Percentiles rank a stretch among this genome's conserved stretches.
These are phyloP conservation scores for Phytophthora foliorum DNA, from an alignment of 352 stramenopile genomes.

Conservation along the genomic window DNA sequence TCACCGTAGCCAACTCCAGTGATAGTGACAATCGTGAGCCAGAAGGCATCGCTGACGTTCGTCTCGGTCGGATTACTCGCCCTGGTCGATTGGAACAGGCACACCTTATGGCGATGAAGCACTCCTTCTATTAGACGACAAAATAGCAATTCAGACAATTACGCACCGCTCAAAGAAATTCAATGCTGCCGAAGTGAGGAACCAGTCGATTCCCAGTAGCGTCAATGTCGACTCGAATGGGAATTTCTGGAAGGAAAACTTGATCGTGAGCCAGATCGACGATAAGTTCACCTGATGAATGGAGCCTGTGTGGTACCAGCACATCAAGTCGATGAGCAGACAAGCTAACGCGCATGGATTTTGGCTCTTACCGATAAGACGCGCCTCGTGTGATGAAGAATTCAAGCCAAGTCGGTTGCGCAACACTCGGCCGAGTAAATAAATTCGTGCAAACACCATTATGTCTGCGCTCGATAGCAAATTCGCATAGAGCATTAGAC, in stretches of 20 bases:
- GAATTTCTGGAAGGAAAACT: slow-evolving; percentile 65
- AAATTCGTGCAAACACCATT: slow-evolving; percentile 60
- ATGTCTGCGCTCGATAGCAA: slow-evolving; percentile 37
- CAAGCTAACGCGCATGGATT: background rate
- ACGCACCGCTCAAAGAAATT: slow-evolving; percentile 69
- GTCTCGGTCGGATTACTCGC: slow-evolving; percentile 54
- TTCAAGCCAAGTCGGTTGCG: slow-evolving; percentile 60
- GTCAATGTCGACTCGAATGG: slow-evolving; percentile 50
- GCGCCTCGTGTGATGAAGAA: slow-evolving; percentile 44
- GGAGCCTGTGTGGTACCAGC: slow-evolving; percentile 28
- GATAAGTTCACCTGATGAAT: slow-evolving; percentile 69
- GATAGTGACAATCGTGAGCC: slow-evolving; percentile 78
- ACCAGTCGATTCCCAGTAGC: slow-evolving; percentile 59
- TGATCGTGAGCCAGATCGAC: slow-evolving; percentile 69
- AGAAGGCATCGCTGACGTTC: slow-evolving; percentile 59
- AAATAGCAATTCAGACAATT: background rate
- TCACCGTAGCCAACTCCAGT: slow-evolving; percentile 73
- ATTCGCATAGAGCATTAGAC: background rate
- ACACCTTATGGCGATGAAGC: background rate
- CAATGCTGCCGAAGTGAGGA: slow-evolving; percentile 60
- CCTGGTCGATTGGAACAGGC: slow-evolving; percentile 17
- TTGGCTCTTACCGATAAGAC: slow-evolving; percentile 41
- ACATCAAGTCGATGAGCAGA: background rate
- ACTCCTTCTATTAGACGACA: background rate
- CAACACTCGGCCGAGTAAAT: slow-evolving; percentile 62